phyloP scores from a whole-genome alignment of 371 early-diverging fungal species.

The Gilbertella persicaria region DNA sequence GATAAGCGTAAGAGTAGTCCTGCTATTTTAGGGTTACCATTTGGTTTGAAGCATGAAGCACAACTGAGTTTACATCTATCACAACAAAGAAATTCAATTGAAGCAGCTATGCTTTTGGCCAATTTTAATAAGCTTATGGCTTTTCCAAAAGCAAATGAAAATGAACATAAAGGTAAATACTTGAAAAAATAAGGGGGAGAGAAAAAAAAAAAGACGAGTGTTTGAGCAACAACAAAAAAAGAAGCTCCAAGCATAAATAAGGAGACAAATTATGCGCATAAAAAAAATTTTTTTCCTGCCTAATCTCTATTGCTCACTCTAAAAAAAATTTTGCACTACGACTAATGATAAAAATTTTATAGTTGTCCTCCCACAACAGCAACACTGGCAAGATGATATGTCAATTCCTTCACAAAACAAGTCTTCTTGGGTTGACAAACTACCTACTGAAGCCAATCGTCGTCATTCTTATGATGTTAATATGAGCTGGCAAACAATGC shows the following conservation, averaged over 20 bases:
- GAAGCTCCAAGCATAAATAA: constrained; percentile 11
- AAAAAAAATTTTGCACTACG: constrained; percentile 6
- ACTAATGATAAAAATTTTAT: constrained; percentile 5
- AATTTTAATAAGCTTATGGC: constrained; percentile 43
- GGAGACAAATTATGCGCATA: constrained; percentile 40
- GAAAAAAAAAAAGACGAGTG: background rate
- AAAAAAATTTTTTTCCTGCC: constrained; percentile 18
- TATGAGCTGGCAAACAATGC: constrained; percentile 49
- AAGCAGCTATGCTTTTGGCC: constrained; percentile 53
- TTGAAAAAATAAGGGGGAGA: constrained; percentile 2
- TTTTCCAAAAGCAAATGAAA: constrained; percentile 19
- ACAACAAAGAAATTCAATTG: constrained; percentile 52
- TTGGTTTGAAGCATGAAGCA: constrained; percentile 35
- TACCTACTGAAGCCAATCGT: constrained; percentile 25
- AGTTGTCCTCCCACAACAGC: background rate
- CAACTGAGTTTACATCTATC: constrained; percentile 42
- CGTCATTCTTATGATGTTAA: constrained; percentile 48
- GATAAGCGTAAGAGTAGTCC: constrained; percentile 56
- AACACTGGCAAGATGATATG: constrained; percentile 49
- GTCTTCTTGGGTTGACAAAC: constrained; percentile 24
- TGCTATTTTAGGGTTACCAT: constrained; percentile 44
- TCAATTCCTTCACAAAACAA: constrained; percentile 36
- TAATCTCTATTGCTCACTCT: background rate
- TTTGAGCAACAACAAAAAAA: background rate
- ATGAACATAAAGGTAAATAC: constrained; percentile 26